Evolutionary conservation across 257 asterid genomes (phyloP), one percentile per base, ranked within the genome.

Genomic region (Jasminum sambac): DNA sequence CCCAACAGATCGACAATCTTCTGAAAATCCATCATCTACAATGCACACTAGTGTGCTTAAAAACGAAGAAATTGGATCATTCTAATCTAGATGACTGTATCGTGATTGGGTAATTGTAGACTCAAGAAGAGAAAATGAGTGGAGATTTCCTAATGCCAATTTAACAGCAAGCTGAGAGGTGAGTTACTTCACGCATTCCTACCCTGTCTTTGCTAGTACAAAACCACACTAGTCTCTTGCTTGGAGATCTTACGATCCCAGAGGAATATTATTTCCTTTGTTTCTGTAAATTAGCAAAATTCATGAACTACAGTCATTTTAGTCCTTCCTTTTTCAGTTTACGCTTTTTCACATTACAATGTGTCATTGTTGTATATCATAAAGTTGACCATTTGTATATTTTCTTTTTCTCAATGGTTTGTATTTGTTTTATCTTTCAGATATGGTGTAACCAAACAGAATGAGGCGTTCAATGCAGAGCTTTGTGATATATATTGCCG

Each of bases 361-460:
- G n/a, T 7, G 59, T 50, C 25, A 50, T 50, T 17, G 6, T 7
- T 5, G 12, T 24, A 50, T 50, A 50, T 8, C 19, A 2, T 50
- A 24, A 19, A 50, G 59, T 10, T 1, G 58, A 17, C 9, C 59
- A 50, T 50, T 8, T 55, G 17, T 52, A 17, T 52, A 46, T 40
- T 5, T 48, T 72, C 37, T 61, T 66, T 57, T 44, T 61, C 24
- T 68, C 26, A 38, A 6, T 68, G 3, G 34, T 63, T 63, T 66
- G 34, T 46, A 23, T 50, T 34, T 72, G 64, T 71, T 24, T 77
- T 46, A 70, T 75, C 67, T 72, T 78, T 71, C 75, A 95, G 98
- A 68, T 91, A 95, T 70, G 99, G 99, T 62, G 87, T 95, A 78
- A 89, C 90, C 91, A 91, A 85, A 74, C 95, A 88, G 82, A 82